A percentile compares a stretch with the other conserved stretches of the same genome.
Conservation (phyloP, 2,329 filamentous ascomycete species). For the Venturia nashicola region DNA sequence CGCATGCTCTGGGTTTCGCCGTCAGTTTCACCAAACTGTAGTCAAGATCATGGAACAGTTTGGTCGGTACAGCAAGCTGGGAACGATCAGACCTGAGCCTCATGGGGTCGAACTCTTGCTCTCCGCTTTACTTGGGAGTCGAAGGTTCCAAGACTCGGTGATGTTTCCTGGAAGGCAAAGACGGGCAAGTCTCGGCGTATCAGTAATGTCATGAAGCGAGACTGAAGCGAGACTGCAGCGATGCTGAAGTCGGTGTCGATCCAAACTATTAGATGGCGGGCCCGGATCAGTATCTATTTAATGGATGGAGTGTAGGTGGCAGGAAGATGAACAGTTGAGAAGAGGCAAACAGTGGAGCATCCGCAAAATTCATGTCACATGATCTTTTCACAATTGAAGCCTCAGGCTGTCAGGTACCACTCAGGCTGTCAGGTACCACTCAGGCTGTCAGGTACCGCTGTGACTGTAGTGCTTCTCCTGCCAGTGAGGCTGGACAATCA, state of each 20-base stretch:
- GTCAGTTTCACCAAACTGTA: neutral
- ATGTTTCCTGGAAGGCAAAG: too few species aligned
- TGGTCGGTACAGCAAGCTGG: neutral
- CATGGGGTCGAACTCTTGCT: neutral
- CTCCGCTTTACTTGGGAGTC: neutral
- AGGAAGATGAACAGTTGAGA: neutral
- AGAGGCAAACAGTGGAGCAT: neutral
- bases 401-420: too few species aligned
- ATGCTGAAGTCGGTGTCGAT: neutral
- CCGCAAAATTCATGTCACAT: too few species aligned
- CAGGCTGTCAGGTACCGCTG: too few species aligned
- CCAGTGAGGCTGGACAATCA: constrained; percentile 64
- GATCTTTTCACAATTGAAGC: too few species aligned
- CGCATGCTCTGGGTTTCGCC: neutral
- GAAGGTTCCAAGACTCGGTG: neutral
- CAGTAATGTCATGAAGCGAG: neutral
- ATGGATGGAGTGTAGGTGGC: too few species aligned
- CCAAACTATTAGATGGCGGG: neutral
- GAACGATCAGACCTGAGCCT: neutral
- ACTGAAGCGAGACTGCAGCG: neutral
- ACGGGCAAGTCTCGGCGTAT: too few species aligned
- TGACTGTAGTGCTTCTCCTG: too few species aligned
- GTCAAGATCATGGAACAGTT: neutral
- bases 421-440: too few species aligned
- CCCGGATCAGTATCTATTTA: too few species aligned